Evolutionary conservation across 2,329 filamentous ascomycete species (phyloP), one percentile per base, ranked within the genome.

Genomic region (Alternaria panax): DNA sequence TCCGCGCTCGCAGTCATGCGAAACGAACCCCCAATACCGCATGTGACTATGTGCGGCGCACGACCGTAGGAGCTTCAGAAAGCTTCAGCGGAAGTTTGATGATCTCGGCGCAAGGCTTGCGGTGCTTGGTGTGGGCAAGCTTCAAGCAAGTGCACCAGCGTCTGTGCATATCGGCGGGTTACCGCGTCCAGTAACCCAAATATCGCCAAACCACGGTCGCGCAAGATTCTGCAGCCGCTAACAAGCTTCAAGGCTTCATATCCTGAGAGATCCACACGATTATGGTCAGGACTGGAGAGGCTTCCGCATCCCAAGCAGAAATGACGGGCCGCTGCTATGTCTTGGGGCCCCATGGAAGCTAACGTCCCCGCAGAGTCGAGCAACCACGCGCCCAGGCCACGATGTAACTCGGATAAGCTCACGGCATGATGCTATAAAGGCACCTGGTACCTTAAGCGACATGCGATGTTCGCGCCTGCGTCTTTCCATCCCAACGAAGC

Each of bases 51-150:
- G n/a, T 1, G 30, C 11, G 18, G 4, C 12, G 18, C 18, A 22
- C n/a, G n/a, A n/a, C n/a, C n/a, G n/a, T n/a, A n/a, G n/a, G 5
- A 27, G 7, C 14, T 47, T 24, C 12, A 7, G n/a, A 22, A 22
- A 22, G 45, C 45, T 47, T 47, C 18, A 24, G 14, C 7, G 11
- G 18, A 5, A 20, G 9, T 12, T 28, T 24, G 9, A 14, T 32
- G 12, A 7, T 5, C 45, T 47, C 18, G 45, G 45, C 45, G 9
- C 45, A 14, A 47, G 45, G 45, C 45, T 47, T 47, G 45, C 18
- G 22, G 43, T 18, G 45, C 45, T 47, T 47, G 45, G 28, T 32
- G 43, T 18, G 27, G 43, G 43, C 27, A 47, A 47, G 45, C 45
- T 47, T 47, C 45, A 34, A 28, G 30, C 30, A 34, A 34, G 11